Base-by-base conservation (phyloP, 345 rosid genomes). In the Citrus mangshanensis region DNA sequence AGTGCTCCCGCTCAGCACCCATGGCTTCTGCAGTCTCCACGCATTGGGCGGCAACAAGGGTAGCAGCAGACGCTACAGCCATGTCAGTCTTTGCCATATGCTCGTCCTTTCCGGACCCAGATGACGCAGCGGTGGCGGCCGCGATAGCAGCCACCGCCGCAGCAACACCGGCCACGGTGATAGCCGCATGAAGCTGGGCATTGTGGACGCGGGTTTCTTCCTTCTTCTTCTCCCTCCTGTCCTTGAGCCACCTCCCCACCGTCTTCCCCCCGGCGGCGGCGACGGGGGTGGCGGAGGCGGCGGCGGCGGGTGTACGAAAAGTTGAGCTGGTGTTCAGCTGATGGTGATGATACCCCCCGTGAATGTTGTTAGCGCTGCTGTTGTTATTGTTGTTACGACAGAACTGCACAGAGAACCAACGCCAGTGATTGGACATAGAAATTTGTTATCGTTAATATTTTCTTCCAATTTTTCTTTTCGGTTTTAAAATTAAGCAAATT, bases 1-100 rank as follows among this genome's bases (percentile, higher is more conserved):
- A 83, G 38, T 90, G 92, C 18, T 93, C 95, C 2, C 98, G 90
- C 82, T 95, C 98, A 0, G 98, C 97, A 21, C 98, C 98, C 94
- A 92, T 84, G 0, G 91, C 91, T 78, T 95, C 98, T 0, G 98
- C 98, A 0, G 92, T 91, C 85, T 95, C 98, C 2, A 93, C 93
- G 5, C 98, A 95, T 72, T 95, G 98, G 0, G 98, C 97, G 0
- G 98, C 98, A 1, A 93, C 98, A 38, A 95, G 81, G 0, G 95
- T 89, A 1, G 98, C 98, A 0, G 98, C 98, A 0, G 98, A 90
- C 6, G 98, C 98, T 54, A 95, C 93, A 0, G 98, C 98, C 95
- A 89, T 82, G 58, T 92, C 93, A 0, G 92, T 93, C 81, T 92
- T 92, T 0, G 91, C 90, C 89, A 84, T 87, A 72, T 88, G 93